A percentile compares a stretch with the other conserved stretches of the same genome.
Evolutionary conservation across 2,329 filamentous ascomycete genomes (phyloP).

Genomic region (Geosmithia morbida): DNA sequence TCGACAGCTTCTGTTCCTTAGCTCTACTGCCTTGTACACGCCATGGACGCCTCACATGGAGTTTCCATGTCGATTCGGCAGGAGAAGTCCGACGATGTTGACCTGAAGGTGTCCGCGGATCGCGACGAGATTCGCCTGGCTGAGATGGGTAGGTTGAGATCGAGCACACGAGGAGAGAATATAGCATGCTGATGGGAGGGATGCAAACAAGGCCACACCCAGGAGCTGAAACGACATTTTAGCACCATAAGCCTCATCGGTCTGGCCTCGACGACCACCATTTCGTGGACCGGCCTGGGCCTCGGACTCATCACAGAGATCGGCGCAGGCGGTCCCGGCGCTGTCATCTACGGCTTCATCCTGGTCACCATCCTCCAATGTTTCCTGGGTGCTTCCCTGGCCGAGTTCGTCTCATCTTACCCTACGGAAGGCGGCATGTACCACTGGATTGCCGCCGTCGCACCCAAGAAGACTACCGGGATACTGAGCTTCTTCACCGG

Average conservation of each 20-base stretch:
- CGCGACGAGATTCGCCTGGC: background rate
- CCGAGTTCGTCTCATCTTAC: slow-evolving; percentile 31
- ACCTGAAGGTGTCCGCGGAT: background rate
- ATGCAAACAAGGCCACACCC: slow-evolving; percentile 22
- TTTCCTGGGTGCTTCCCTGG: slow-evolving; percentile 33
- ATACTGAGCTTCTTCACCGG: slow-evolving; percentile 28
- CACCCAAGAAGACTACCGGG: slow-evolving; percentile 21
- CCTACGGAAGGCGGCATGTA: slow-evolving; percentile 35
- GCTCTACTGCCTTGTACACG: background rate
- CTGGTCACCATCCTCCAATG: slow-evolving; percentile 29
- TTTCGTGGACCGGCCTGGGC: slow-evolving; percentile 32
- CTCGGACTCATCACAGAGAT: slow-evolving; percentile 29
- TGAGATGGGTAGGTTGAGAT: background rate
- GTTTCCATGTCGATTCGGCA: background rate
- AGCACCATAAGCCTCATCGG: slow-evolving; percentile 30
- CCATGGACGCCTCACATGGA: background rate
- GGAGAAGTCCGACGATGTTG: background rate
- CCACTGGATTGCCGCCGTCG: slow-evolving; percentile 33
- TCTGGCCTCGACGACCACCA: slow-evolving; percentile 32
- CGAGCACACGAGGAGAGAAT: background rate
- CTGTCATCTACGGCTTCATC: slow-evolving; percentile 35
- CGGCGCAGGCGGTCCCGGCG: slow-evolving; percentile 29
- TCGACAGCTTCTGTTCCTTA: background rate
- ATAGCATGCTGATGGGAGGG: background rate
- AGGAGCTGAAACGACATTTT: slow-evolving; percentile 32